Base-by-base conservation (phyloP, 176 grass and related monocot species). In the Musa schizocarpa region DNA sequence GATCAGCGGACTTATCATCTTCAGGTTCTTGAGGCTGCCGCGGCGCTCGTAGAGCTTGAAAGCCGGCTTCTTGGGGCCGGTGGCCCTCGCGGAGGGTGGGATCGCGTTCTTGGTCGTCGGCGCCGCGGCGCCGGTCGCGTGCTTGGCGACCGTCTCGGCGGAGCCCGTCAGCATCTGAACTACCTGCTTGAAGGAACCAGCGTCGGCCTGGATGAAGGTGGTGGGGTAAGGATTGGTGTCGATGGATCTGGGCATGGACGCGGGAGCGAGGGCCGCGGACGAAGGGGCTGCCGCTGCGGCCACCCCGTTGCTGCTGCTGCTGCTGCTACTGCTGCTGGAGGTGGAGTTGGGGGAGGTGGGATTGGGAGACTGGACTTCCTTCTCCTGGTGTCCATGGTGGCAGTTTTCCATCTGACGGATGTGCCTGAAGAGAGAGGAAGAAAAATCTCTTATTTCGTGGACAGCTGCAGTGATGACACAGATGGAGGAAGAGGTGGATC, bases 41-140 rank as follows among this genome's bases (percentile, higher is more conserved):
- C 96, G 91, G 65, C 96, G 86, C 71, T 99, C 96, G 85, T 99
- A 99, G 53, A 99, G 85, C 91, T 99, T 99, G 85, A 99, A 99
- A 1, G 88, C 71, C 65, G 84, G 91, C 81, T 99, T 99, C 88
- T 99, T 99, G 22, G 91, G 85, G 54, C 11, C 89, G 74, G 86
- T 89, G 77, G 52, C 81, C 65, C 57, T 13, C 80, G 54, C 63
- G 67, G 76, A 20, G 29, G 53, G 77, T 54, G n/a, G 43, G 61
- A 9, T 70, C 51, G 62, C 50, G 63, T 8, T 49, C 57, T 76
- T 82, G 68, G 56, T 11, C 51, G 72, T 65, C 56, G 72, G 53
- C 7, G 72, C 21, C 3, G 50, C 11, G 13, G 71, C 20, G 56
- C 27, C 54, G 73, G 65, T 83, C 90, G 80, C 23, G 43, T 50